phyloP scores from a whole-genome alignment of 2,329 filamentous ascomycete species.

The Calonectria hawksworthii region DNA sequence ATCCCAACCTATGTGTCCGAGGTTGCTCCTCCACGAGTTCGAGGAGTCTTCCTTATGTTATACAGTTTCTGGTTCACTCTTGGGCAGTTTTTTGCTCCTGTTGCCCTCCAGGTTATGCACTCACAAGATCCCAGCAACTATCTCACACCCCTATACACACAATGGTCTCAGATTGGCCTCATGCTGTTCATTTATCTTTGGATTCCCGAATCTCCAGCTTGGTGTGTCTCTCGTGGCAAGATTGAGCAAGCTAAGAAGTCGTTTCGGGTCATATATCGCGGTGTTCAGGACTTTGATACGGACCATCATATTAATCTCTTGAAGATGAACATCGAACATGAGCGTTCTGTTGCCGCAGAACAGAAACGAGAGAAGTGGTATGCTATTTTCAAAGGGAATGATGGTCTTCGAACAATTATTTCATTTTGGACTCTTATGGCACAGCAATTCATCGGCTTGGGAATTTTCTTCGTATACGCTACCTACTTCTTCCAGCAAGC shows the following conservation, averaged over 20 bases:
- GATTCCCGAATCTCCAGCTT: conserved; percentile 54
- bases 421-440: conserved; percentile 43
- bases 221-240: conserved; percentile 46
- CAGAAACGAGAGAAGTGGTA: conserved; percentile 1
- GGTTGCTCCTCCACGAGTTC: conserved; percentile 42
- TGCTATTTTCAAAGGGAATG: conserved; percentile 42
- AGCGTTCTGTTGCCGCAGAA: conserved; percentile 36
- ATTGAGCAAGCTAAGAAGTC: conserved; percentile 39
- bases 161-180: conserved; percentile 59
- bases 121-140: conserved; percentile 45
- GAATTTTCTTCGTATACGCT: conserved; percentile 64
- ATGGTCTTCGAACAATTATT: conserved; percentile 46
- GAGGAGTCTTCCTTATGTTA: conserved; percentile 54
- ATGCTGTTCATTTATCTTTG: conserved; percentile 54
- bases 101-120: conserved; percentile 55
- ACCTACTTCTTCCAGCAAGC: conserved; percentile 56
- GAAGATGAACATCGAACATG: conserved; percentile 34
- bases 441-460: conserved; percentile 20
- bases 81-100: conserved; percentile 56
- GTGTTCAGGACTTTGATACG: conserved; percentile 45
- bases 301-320: conserved; percentile 35
- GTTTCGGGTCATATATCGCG: conserved; percentile 2
- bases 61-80: conserved; percentile 60
- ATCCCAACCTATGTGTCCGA: conserved; percentile 27
- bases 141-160: conserved; percentile 54